These are phyloP conservation scores for Pleurotus djamor DNA, from an alignment of 768 basidiomycete species.

Conservation along the genomic window DNA sequence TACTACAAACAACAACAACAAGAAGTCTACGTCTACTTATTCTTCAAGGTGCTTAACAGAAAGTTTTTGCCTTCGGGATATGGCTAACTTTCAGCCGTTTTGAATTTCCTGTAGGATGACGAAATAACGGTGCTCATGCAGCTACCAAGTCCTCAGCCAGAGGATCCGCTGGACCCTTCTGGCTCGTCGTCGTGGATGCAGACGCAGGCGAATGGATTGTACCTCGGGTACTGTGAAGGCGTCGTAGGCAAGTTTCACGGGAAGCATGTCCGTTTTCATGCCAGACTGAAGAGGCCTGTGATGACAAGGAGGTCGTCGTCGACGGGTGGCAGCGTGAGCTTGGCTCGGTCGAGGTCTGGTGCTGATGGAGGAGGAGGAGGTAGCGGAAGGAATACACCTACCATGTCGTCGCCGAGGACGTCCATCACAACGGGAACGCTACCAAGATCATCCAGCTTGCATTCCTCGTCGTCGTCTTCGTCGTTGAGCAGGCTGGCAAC, in stretches of 20 bases:
- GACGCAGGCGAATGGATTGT: neutral
- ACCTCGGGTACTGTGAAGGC: slow-evolving; percentile 83
- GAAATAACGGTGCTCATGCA: slow-evolving; percentile 80
- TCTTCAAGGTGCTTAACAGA: slow-evolving; percentile 56
- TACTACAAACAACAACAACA: too few species aligned
- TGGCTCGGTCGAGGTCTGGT: neutral
- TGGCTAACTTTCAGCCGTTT: neutral
- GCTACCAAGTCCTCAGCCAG: slow-evolving; percentile 45
- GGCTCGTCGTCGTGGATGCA: neutral
- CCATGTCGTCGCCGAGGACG: neutral
- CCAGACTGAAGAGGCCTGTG: slow-evolving; percentile 76
- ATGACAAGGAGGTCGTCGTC: slow-evolving; percentile 67
- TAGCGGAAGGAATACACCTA: neutral
- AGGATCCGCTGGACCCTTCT: slow-evolving; percentile 9
- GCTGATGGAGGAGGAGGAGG: neutral
- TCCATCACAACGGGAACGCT: neutral
- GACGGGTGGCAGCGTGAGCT: slow-evolving; percentile 6
- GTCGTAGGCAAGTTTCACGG: slow-evolving; percentile 77
- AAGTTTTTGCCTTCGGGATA: too few species aligned
- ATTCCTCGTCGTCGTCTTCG: neutral
- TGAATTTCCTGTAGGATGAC: slow-evolving; percentile 60
- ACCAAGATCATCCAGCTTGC: neutral
- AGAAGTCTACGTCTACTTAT: too few species aligned
- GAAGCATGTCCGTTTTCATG: slow-evolving; percentile 63
- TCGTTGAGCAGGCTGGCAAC: neutral